Percentiles rank a stretch among this genome's conserved stretches.
These are phyloP conservation scores for Boeremia exigua DNA, from an alignment of 2,329 filamentous ascomycete genomes.

Conservation along the genomic window DNA sequence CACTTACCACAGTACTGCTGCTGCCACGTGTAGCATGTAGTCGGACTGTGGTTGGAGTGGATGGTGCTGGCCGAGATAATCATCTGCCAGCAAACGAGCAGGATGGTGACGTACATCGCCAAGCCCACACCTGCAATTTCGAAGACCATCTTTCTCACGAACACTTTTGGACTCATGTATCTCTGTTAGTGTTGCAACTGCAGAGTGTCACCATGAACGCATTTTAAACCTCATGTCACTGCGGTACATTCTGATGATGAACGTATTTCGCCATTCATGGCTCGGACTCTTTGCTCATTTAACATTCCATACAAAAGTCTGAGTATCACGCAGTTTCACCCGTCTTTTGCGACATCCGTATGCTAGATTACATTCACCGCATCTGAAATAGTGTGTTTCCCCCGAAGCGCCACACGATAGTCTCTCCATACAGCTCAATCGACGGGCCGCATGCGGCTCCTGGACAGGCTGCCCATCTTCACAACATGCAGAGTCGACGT, in stretches of 20 bases:
- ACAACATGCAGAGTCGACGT: neutral
- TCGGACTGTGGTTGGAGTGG: no score
- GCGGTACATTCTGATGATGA: neutral
- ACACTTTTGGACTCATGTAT: no score
- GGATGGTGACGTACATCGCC: neutral
- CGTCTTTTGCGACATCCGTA: slow-evolving; percentile 13
- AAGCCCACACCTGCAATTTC: neutral
- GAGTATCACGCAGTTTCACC: slow-evolving; percentile 16
- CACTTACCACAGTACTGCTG: no score
- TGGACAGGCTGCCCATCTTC: neutral
- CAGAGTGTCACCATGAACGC: neutral
- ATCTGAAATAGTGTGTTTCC: neutral
- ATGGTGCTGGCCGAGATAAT: no score
- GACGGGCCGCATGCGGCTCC: neutral
- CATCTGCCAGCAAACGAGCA: no score
- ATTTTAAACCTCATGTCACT: neutral
- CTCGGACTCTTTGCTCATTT: neutral
- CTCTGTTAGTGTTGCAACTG: neutral
- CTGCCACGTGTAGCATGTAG: no score
- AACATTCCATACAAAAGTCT: neutral
- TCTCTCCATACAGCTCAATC: neutral
- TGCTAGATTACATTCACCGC: neutral
- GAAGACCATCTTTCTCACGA: neutral
- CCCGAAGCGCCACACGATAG: neutral
- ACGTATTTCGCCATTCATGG: neutral